These are phyloP conservation scores for Camelina laxa DNA, from an alignment of 345 rosid species.

Conservation along the genomic window DNA sequence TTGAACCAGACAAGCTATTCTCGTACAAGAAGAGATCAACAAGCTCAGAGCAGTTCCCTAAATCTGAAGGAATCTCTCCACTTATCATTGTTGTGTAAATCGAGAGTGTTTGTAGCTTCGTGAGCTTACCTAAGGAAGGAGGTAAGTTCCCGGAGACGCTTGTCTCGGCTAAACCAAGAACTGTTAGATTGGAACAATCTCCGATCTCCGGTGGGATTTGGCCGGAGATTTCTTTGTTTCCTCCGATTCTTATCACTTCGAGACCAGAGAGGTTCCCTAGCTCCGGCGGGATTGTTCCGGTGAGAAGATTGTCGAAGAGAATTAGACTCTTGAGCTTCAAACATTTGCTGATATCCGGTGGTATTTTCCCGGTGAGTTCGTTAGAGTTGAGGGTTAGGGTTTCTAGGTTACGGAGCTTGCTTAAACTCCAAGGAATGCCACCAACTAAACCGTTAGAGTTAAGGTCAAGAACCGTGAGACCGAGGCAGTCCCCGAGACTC, in stretches of 20 bases:
- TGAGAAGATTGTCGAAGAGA: constrained; percentile 71
- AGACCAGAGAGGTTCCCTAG: constrained; percentile 65
- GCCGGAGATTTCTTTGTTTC: constrained; percentile 76
- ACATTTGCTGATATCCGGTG: constrained; percentile 62
- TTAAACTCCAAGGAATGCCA: constrained; percentile 63
- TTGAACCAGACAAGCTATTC: constrained; percentile 80
- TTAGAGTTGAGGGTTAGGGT: constrained; percentile 74
- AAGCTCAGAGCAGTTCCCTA: constrained; percentile 90
- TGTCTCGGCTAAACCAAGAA: constrained; percentile 82
- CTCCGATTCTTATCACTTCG: constrained; percentile 79
- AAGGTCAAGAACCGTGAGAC: constrained; percentile 58
- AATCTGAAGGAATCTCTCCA: constrained; percentile 83
- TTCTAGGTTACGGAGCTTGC: constrained; percentile 59
- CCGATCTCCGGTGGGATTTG: constrained; percentile 77
- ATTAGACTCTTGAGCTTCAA: constrained; percentile 52
- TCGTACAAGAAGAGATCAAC: constrained; percentile 76
- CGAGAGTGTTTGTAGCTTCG: constrained; percentile 69
- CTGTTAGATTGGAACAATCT: constrained; percentile 73
- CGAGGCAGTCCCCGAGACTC: constrained; percentile 54
- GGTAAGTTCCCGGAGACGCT: constrained; percentile 75
- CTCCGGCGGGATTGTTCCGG: constrained; percentile 76
- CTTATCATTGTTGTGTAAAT: constrained; percentile 76
- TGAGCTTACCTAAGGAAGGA: constrained; percentile 69
- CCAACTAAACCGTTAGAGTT: constrained; percentile 72
- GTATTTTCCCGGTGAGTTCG: constrained; percentile 81